Evolutionary conservation across 2,329 filamentous ascomycete species (phyloP).

Genomic region (Epichloe sibirici): DNA sequence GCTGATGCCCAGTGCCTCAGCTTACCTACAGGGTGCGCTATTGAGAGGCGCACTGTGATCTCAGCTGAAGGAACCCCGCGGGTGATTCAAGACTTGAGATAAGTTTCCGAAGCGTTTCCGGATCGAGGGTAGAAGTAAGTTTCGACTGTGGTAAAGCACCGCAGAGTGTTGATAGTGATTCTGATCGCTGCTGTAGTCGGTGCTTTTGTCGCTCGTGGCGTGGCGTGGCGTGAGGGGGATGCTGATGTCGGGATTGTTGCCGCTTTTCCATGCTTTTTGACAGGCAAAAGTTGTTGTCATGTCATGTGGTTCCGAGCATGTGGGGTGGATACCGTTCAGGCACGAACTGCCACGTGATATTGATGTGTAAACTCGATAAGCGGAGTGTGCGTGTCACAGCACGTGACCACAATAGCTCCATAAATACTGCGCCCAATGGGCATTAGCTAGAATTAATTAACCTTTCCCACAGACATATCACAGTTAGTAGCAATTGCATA

Average conservation of each 20-base stretch:
- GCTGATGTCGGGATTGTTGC: neutral
- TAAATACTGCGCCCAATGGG: too few relatives aligned
- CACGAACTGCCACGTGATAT: slow-evolving; percentile 3
- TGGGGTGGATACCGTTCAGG: slow-evolving; percentile 1
- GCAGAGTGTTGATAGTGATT: neutral
- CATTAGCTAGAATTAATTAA: too few relatives aligned
- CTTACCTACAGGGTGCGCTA: neutral
- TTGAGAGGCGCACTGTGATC: neutral
- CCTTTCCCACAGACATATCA: too few relatives aligned
- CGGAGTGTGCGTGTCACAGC: too few relatives aligned
- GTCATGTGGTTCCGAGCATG: slow-evolving; percentile 2
- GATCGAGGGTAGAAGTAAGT: too few relatives aligned
- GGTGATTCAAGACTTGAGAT: neutral
- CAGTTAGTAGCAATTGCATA: too few relatives aligned
- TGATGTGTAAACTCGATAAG: neutral
- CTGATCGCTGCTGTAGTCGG: neutral
- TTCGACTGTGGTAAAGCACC: neutral
- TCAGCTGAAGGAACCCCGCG: slow-evolving; percentile 2
- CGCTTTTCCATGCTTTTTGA: neutral
- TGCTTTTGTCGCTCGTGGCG: neutral
- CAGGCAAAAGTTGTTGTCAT: slow-evolving; percentile 1
- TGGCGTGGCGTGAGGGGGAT: neutral
- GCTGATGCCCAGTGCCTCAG: neutral
- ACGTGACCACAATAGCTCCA: too few relatives aligned
- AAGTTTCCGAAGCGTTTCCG: neutral